These are phyloP conservation scores for Triticum turgidum DNA, from an alignment of 176 grass and related monocot species.

Conservation along the genomic window DNA sequence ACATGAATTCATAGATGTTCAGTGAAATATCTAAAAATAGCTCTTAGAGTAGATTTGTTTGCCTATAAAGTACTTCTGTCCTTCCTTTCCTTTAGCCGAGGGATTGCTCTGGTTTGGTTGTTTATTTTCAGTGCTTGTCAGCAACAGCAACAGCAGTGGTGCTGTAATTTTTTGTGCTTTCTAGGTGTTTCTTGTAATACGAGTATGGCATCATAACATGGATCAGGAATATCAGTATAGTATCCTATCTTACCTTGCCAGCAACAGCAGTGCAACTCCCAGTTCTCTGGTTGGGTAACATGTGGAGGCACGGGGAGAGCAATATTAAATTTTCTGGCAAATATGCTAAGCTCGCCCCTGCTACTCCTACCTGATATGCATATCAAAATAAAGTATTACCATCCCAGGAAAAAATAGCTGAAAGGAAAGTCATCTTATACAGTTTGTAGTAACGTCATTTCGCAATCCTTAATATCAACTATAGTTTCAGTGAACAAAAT, in stretches of 20 bases:
- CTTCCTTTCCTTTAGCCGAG: no score
- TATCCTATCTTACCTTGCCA: constrained; percentile 32
- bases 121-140: neutral
- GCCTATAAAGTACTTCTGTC: no score
- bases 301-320: constrained; percentile 68
- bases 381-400: neutral
- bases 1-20: neutral
- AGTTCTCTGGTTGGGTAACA: constrained; percentile 42
- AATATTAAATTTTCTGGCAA: constrained; percentile 48
- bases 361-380: constrained; percentile 55
- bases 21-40: neutral
- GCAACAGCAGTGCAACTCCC: neutral
- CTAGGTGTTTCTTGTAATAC: neutral
- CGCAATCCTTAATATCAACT: neutral
- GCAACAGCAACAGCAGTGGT: neutral
- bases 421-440: neutral
- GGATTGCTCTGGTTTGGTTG: neutral
- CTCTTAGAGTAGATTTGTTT: neutral
- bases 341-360: constrained; percentile 64
- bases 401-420: neutral
- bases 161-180: neutral
- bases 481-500: neutral
- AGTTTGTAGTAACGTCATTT: neutral
- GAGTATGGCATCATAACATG: neutral
- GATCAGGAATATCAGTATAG: neutral